Evolutionary conservation across 2,329 filamentous ascomycete species (phyloP), one percentile per base, ranked within the genome.

Genomic region (Corinectria fuckeliana): DNA sequence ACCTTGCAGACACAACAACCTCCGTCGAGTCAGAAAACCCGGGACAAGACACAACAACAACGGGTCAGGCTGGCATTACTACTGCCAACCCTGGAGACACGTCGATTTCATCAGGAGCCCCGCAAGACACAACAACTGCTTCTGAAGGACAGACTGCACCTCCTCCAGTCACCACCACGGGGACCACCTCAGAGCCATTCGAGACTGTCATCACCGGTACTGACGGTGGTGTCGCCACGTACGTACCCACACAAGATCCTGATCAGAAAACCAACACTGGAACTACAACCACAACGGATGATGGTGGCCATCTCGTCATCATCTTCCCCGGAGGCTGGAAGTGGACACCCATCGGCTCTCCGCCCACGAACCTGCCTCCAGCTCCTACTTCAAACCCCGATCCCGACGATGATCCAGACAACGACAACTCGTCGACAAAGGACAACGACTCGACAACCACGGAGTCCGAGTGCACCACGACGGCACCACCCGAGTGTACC

Each of bases 311-410:
- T 23, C 9, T 14, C 10, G 28, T 55, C 16, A 16, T 55, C 28
- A 39, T 55, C 32, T 55, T 47, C 16, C 42, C 42, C 5, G 34
- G 52, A 11, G 52, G 52, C 8, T 55, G 52, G 52, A 30, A 5
- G n/a, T 49, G 52, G 52, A 6, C 13, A n/a, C 52, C 42, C 2
- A 41, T 30, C 30, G 52, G 52, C 1, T n/a, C 16, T 4, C 50
- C 36, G 4, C 50, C 50, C 8, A 30, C 25, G 18, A 44, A 34
- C 16, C 23, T 44, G 6, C 50, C 36, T 3, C 38, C 36, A 10
- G 36, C 50, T 23, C 50, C 50, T 3, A n/a, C 14, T 5, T 21
- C 8, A 13, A 42, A 42, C 32, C 50, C 50, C 11, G 38, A 34
- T 9, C 50, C 50, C 6, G 16, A 34, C 25, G 32, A 50, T 5